A percentile compares a stretch with the other conserved stretches of the same genome.
These are phyloP conservation scores for Cryptococcus hybrid DNA, from an alignment of 1,284 basidiomycete genomes.

Conservation along the genomic window DNA sequence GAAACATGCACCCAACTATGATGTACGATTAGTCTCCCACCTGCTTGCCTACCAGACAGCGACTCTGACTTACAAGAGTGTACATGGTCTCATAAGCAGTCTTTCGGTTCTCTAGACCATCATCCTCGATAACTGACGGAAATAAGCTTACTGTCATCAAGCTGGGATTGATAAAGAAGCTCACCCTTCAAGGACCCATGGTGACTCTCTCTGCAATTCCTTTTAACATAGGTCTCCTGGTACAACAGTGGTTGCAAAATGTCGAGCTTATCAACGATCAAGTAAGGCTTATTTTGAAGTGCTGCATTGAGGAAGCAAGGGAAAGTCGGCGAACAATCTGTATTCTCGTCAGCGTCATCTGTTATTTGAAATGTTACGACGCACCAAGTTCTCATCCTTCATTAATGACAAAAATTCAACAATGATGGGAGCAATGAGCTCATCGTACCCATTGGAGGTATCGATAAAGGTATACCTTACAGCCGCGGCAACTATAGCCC, in stretches of 20 bases:
- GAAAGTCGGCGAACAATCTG: slow-evolving; percentile 84
- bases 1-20: slow-evolving; percentile 63
- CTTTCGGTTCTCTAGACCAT: slow-evolving; percentile 60
- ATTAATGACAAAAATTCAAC: slow-evolving; percentile 89
- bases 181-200: slow-evolving; percentile 95
- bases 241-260: slow-evolving; percentile 80
- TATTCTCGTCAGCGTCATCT: not conserved
- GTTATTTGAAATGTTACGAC: slow-evolving; percentile 24
- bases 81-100: slow-evolving; percentile 96
- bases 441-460: slow-evolving; percentile 77
- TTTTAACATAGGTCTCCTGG: slow-evolving; percentile 77
- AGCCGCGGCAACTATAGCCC: slow-evolving; percentile 89
- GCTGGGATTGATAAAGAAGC: slow-evolving; percentile 10
- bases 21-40: not conserved
- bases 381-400: slow-evolving; percentile 77
- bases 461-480: slow-evolving; percentile 96
- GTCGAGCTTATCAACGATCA: slow-evolving; percentile 80
- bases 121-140: slow-evolving; percentile 42
- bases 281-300: slow-evolving; percentile 87
- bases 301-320: slow-evolving; percentile 89
- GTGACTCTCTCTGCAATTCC: slow-evolving; percentile 86
- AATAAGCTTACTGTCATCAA: not conserved
- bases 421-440: slow-evolving; percentile 79
- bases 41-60: too few relatives aligned
- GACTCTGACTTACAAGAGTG: slow-evolving; percentile 65